These are phyloP conservation scores for Globomyces pollinis-pini DNA, from an alignment of 192 early-diverging fungal genomes.

Conservation along the genomic window DNA sequence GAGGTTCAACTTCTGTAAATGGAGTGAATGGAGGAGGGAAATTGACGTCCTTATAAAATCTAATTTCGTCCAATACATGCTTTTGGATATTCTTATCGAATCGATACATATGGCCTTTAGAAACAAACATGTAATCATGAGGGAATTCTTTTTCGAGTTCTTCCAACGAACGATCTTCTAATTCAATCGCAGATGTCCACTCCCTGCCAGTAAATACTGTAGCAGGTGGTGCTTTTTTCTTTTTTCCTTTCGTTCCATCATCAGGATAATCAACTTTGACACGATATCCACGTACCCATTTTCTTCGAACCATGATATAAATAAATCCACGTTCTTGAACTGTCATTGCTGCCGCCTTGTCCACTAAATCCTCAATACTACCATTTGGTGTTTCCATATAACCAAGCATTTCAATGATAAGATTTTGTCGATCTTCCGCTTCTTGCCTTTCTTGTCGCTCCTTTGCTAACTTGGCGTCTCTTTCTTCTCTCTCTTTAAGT, in stretches of 20 bases:
- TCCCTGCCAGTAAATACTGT: conserved; percentile 40
- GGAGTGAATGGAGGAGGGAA: conserved; percentile 29
- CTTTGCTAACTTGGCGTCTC: conserved; percentile 14
- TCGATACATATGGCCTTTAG: conserved; percentile 40
- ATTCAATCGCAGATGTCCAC: conserved; percentile 35
- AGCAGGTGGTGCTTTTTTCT: conserved; percentile 18
- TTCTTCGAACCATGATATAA: conserved; percentile 40
- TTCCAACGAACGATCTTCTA: conserved; percentile 28
- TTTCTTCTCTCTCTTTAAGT: background rate
- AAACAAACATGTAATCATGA: conserved; percentile 20
- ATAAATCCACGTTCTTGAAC: conserved; percentile 38
- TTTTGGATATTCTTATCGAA: conserved; percentile 34
- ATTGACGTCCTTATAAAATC: conserved; percentile 26
- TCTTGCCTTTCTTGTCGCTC: conserved; percentile 16
- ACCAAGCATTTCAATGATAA: conserved; percentile 46
- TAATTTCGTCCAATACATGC: conserved; percentile 38
- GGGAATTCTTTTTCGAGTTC: conserved; percentile 25
- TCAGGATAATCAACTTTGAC: conserved; percentile 12
- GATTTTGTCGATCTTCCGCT: conserved; percentile 27
- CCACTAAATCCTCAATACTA: conserved; percentile 38
- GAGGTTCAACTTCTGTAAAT: conserved; percentile 35
- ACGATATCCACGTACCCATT: conserved; percentile 35
- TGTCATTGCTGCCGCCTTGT: conserved; percentile 27
- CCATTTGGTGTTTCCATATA: conserved; percentile 53
- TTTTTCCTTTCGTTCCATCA: conserved; percentile 13